Conservation (phyloP, 2,329 filamentous ascomycete species). For the Hortaea werneckii region DNA sequence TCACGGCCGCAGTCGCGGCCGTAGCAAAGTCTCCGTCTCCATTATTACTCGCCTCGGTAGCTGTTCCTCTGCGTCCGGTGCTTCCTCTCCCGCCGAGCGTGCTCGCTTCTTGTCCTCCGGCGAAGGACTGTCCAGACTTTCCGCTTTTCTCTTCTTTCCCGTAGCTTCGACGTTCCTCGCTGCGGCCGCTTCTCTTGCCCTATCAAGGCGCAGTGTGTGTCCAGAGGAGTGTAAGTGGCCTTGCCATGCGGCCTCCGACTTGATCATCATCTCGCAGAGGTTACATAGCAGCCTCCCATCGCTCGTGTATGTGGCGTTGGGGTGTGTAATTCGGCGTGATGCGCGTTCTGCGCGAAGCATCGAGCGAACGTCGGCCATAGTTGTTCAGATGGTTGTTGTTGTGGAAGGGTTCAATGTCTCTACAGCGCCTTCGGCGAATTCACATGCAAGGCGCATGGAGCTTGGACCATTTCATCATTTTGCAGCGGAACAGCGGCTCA, state of each 20-base stretch:
- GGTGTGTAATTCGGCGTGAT: slow-evolving; percentile 61
- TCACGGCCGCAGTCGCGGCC: too few species aligned
- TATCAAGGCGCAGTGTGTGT: slow-evolving; percentile 30
- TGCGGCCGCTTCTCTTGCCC: slow-evolving; percentile 10
- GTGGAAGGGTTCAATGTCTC: too few species aligned
- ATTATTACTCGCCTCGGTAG: too few species aligned
- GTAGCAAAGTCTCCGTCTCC: too few species aligned
- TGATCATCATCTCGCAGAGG: slow-evolving; percentile 54
- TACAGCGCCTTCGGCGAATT: too few species aligned
- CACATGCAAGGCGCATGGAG: too few species aligned
- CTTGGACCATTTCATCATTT: too few species aligned
- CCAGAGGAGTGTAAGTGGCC: slow-evolving; percentile 46
- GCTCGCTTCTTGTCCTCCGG: slow-evolving; percentile 13
- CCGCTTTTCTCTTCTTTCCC: slow-evolving; percentile 47
- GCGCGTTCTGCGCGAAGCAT: slow-evolving; percentile 69
- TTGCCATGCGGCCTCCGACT: slow-evolving; percentile 59
- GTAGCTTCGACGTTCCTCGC: slow-evolving; percentile 2
- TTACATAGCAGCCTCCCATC: slow-evolving; percentile 58
- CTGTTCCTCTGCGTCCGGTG: too few species aligned
- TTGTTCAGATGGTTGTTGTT: too few species aligned
- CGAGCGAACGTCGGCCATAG: slow-evolving; percentile 58
- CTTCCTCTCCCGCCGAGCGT: neutral
- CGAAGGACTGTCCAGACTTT: slow-evolving; percentile 7
- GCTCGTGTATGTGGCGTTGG: slow-evolving; percentile 57
- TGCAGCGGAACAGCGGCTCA: too few species aligned